Conservation (phyloP, 2,329 filamentous ascomycete genomes). For the Trichophyton benhamiae region DNA sequence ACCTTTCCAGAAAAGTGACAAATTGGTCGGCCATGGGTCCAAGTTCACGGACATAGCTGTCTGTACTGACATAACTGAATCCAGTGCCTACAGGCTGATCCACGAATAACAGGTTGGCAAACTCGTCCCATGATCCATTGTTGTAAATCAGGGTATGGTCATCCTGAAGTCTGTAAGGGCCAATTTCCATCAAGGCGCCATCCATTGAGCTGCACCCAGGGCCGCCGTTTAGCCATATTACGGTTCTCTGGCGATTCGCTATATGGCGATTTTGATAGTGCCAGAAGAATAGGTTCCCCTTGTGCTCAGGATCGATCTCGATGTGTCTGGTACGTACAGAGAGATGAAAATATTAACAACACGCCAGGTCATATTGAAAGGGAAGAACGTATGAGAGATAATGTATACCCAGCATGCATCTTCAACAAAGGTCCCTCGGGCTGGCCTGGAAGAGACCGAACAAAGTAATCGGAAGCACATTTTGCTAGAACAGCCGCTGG, state of each 20-base stretch:
- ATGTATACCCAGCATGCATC: constrained; percentile 90
- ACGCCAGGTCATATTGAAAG: background rate
- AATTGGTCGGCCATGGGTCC: constrained; percentile 84
- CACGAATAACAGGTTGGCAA: constrained; percentile 90
- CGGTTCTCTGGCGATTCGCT: constrained; percentile 75
- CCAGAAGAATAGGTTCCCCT: constrained; percentile 98
- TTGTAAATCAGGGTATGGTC: constrained; percentile 62
- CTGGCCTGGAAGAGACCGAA: constrained; percentile 70
- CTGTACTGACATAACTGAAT: constrained; percentile 86
- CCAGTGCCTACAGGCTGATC: constrained; percentile 95
- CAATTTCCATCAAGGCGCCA: constrained; percentile 90
- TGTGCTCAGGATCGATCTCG: constrained; percentile 69
- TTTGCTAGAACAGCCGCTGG: constrained; percentile 9
- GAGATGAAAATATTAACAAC: background rate
- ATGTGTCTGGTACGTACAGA: constrained; percentile 54
- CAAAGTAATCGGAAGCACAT: constrained; percentile 72
- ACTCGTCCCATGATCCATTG: constrained; percentile 97
- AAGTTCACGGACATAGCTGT: constrained; percentile 75
- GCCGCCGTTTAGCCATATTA: constrained; percentile 95
- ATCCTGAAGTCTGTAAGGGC: constrained; percentile 76
- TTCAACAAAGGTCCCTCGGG: constrained; percentile 69
- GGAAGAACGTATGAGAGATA: background rate
- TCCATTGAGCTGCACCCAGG: constrained; percentile 97
- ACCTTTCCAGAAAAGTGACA: constrained; percentile 78
- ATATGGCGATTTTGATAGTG: constrained; percentile 94